Percentiles rank a stretch among this genome's conserved stretches.
Conservation (phyloP, 1,284 basidiomycete species). For the Volvariella surrecta region DNA sequence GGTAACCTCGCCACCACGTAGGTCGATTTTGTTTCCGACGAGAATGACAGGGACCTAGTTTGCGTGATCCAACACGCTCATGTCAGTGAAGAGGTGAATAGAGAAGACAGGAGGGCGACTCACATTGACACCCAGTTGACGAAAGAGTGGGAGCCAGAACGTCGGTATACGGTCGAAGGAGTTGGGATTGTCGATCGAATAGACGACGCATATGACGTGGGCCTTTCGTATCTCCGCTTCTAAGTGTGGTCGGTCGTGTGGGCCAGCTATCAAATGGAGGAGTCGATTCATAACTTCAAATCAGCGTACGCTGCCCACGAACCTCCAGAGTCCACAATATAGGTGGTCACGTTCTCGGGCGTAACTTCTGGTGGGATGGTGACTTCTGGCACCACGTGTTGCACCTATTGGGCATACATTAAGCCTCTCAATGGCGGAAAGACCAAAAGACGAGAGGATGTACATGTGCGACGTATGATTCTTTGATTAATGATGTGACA, state of each 20-base stretch:
- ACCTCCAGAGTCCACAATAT: constrained; percentile 95
- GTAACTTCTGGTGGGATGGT: constrained; percentile 95
- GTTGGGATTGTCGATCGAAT: constrained; percentile 91
- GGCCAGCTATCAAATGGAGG: constrained; percentile 40
- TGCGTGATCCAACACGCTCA: constrained; percentile 10
- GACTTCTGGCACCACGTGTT: constrained; percentile 89
- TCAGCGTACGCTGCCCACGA: constrained; percentile 20
- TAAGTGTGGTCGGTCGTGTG: constrained; percentile 79
- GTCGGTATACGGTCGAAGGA: constrained; percentile 96
- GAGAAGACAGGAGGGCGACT: constrained; percentile 13
- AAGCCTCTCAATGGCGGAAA: constrained; percentile 7
- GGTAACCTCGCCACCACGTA: constrained; percentile 87
- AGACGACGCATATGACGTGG: constrained; percentile 97
- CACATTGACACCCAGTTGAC: constrained; percentile 92
- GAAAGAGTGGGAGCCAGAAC: constrained; percentile 98
- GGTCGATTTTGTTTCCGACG: constrained; percentile 97
- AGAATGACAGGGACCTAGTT: constrained; percentile 89
- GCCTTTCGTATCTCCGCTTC: constrained; percentile 94
- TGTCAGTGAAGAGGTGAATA: constrained; percentile 2
- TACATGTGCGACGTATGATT: constrained; percentile 86
- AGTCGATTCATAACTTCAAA: constrained; percentile 1
- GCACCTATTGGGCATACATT: constrained; percentile 46
- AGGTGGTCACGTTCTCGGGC: constrained; percentile 91
- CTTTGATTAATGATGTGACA: constrained; percentile 93
- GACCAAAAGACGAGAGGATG: constrained; percentile 18